phyloP scores from a whole-genome alignment of 495 filamentous ascomycete genomes.

The Cudoniella acicularis region DNA sequence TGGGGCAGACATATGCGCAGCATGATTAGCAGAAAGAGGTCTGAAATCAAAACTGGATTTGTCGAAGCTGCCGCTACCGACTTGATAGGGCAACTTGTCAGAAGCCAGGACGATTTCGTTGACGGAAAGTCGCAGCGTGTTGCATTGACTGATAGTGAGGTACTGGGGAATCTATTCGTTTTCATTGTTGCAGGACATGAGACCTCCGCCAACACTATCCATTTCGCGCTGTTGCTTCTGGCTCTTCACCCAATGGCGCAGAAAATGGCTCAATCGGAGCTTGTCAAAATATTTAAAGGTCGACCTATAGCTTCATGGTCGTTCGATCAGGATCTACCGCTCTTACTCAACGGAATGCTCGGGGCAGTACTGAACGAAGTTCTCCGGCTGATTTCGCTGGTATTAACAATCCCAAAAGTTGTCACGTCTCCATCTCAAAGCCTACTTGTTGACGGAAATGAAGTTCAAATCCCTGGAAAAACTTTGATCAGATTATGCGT shows the following conservation, averaged over 20 bases:
- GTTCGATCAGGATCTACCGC: slow-evolving; percentile 48
- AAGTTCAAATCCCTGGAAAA: slow-evolving; percentile 44
- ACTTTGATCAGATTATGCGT: slow-evolving; percentile 40
- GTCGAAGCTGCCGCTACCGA: slow-evolving; percentile 33
- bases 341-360: slow-evolving; percentile 47
- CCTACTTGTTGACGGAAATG: slow-evolving; percentile 45
- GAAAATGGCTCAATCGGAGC: slow-evolving; percentile 53
- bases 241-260: slow-evolving; percentile 57
- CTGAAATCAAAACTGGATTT: slow-evolving; percentile 27
- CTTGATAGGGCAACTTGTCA: slow-evolving; percentile 54
- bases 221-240: slow-evolving; percentile 57
- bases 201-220: slow-evolving; percentile 63
- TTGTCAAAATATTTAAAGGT: slow-evolving; percentile 52
- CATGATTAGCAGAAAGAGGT: slow-evolving; percentile 38
- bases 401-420: slow-evolving; percentile 57
- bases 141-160: slow-evolving; percentile 35
- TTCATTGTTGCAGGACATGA: slow-evolving; percentile 70
- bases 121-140: background rate
- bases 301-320: slow-evolving; percentile 52
- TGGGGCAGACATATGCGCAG: slow-evolving; percentile 50
- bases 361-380: slow-evolving; percentile 68
- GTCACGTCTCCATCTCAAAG: slow-evolving; percentile 41
- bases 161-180: slow-evolving; percentile 68
- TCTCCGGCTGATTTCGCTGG: slow-evolving; percentile 57
- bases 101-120: background rate